phyloP scores from a whole-genome alignment of 2,329 filamentous ascomycete species.

The Ascochyta clinopodiicola region DNA sequence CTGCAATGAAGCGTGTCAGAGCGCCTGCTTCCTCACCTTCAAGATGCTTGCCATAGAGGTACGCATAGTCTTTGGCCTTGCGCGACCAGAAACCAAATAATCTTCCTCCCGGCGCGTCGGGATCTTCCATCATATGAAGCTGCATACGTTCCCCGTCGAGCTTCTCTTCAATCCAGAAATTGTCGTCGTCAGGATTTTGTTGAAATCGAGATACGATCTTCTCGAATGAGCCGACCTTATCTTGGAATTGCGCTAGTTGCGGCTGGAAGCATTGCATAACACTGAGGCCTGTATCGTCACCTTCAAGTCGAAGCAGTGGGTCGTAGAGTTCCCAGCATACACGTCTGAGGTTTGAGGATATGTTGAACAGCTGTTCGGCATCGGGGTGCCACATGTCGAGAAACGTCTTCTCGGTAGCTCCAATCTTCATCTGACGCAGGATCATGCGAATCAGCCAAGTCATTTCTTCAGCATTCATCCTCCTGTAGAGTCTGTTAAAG shows the following conservation, averaged over 20 bases:
- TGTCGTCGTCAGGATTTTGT: constrained; percentile 70
- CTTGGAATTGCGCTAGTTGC: constrained; percentile 91
- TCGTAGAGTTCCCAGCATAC: constrained; percentile 95
- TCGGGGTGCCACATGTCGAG: constrained; percentile 69
- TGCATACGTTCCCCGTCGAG: constrained; percentile 97
- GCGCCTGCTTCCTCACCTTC: constrained; percentile 73
- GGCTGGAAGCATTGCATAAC: constrained; percentile 97
- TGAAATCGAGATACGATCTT: constrained; percentile 76
- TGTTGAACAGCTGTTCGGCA: constrained; percentile 71
- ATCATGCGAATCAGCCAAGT: constrained; percentile 96
- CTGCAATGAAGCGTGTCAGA: constrained; percentile 78
- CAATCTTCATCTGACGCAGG: constrained; percentile 76
- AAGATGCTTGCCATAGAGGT: constrained; percentile 83
- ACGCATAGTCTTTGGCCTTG: constrained; percentile 95
- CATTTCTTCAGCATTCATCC: constrained; percentile 92
- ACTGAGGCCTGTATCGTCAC: constrained; percentile 74
- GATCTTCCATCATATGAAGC: constrained; percentile 84
- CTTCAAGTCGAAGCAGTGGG: constrained; percentile 73
- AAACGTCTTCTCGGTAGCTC: constrained; percentile 86
- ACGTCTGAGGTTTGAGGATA: constrained; percentile 85
- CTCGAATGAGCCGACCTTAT: constrained; percentile 71
- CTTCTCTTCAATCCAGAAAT: constrained; percentile 98
- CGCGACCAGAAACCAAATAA: constrained; percentile 91
- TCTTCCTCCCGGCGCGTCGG: constrained; percentile 69
- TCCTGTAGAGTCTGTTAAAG: constrained; percentile 81